These are phyloP conservation scores for Talaromyces adpressus DNA, from an alignment of 495 filamentous ascomycete species.

Conservation along the genomic window DNA sequence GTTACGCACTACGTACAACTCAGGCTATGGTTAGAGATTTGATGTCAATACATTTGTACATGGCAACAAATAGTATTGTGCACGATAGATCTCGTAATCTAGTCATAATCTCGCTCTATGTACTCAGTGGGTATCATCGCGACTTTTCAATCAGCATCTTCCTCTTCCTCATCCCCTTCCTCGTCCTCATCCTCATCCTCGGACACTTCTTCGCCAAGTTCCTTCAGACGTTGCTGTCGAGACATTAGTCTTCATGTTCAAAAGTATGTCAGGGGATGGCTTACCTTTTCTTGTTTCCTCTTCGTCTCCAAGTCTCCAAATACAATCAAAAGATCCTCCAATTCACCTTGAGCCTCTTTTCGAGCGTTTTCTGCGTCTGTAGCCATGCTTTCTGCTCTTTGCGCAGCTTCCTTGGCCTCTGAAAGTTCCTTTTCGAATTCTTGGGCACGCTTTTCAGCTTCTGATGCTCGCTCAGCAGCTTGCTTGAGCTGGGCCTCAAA, in stretches of 20 bases:
- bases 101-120: conserved; percentile 3
- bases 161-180: conserved; percentile 44
- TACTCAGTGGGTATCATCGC: conserved; percentile 6
- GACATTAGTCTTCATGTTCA: conserved; percentile 19
- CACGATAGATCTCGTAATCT: neutral
- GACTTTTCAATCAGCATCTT: conserved; percentile 3
- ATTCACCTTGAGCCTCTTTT: conserved; percentile 57
- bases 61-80: neutral
- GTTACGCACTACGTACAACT: too few relatives aligned
- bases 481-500: conserved; percentile 33
- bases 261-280: conserved; percentile 12
- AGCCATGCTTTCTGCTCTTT: conserved; percentile 18
- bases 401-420: conserved; percentile 16
- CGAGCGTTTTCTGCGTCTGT: conserved; percentile 59
- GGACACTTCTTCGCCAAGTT: conserved; percentile 64
- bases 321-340: conserved; percentile 81
- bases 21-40: too few relatives aligned
- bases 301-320: conserved; percentile 89
- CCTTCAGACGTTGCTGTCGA: conserved; percentile 61
- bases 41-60: neutral
- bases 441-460: conserved; percentile 20
- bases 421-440: conserved; percentile 13
- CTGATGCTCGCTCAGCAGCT: conserved; percentile 30
- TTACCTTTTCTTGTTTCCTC: conserved; percentile 70
- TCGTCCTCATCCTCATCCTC: conserved; percentile 72